Evolutionary conservation across 371 early-diverging fungal genomes (phyloP).

Genomic region (Sporodiniella umbellata): DNA sequence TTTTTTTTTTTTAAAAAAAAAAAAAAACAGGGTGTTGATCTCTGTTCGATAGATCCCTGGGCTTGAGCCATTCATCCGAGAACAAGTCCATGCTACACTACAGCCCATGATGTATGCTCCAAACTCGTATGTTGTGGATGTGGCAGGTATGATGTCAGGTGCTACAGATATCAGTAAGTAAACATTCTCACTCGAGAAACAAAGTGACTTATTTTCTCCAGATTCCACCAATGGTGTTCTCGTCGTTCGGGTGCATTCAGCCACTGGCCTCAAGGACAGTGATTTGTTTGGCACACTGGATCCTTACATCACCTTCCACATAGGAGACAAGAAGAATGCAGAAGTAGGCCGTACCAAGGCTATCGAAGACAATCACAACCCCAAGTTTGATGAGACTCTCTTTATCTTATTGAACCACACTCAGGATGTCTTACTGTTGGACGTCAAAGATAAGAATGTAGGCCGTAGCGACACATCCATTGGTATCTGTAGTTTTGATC

Average conservation of each 20-base stretch:
- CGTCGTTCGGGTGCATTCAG: slow-evolving; percentile 72
- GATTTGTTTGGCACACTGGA: slow-evolving; percentile 87
- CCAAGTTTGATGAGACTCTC: slow-evolving; percentile 46
- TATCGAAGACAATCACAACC: slow-evolving; percentile 53
- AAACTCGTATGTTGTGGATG: slow-evolving; percentile 77
- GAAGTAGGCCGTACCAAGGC: slow-evolving; percentile 60
- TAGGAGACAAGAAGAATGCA: slow-evolving; percentile 60
- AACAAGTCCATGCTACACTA: slow-evolving; percentile 75
- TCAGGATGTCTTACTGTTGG: slow-evolving; percentile 29
- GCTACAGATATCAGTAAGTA: slow-evolving; percentile 41
- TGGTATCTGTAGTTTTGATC: slow-evolving; percentile 54
- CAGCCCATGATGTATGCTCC: slow-evolving; percentile 88
- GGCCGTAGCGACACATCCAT: slow-evolving; percentile 38
- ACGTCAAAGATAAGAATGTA: slow-evolving; percentile 45
- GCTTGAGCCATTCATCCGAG: slow-evolving; percentile 74
- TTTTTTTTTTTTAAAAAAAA: not conserved
- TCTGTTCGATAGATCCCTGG: slow-evolving; percentile 73
- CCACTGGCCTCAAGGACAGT: slow-evolving; percentile 74
- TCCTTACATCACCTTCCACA: slow-evolving; percentile 75
- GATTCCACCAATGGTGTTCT: slow-evolving; percentile 83
- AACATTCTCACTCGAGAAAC: not conserved
- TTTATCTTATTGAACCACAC: slow-evolving; percentile 40
- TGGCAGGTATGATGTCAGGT: slow-evolving; percentile 83
- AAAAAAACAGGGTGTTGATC: slow-evolving; percentile 1
- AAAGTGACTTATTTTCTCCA: slow-evolving; percentile 2